These are phyloP conservation scores for Flueggea neowawraea DNA, from an alignment of 441 rosid genomes.

Conservation along the genomic window DNA sequence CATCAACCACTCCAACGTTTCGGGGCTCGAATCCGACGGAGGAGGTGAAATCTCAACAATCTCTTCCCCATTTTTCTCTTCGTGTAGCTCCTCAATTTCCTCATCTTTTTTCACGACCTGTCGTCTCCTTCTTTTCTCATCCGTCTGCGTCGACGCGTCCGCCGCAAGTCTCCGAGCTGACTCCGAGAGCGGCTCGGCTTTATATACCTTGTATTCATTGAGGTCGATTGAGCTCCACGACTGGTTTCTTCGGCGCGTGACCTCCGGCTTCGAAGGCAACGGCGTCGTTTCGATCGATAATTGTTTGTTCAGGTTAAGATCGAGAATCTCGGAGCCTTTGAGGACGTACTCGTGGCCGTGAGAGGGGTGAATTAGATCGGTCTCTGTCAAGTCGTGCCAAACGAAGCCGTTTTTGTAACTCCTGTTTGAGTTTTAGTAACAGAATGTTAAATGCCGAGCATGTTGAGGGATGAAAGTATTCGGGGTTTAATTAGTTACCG, in stretches of 20 bases:
- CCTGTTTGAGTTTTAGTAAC: conserved; percentile 30
- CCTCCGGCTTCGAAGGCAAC: conserved; percentile 36
- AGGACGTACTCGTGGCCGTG: conserved; percentile 86
- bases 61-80: conserved; percentile 54
- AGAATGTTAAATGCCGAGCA: background rate
- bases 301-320: conserved; percentile 31
- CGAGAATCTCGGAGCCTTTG: conserved; percentile 85
- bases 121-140: conserved; percentile 56
- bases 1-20: conserved; percentile 79
- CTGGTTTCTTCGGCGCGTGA: conserved; percentile 65
- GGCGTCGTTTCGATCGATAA: conserved; percentile 39
- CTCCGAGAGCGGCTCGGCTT: conserved; percentile 52
- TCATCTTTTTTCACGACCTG: conserved; percentile 30
- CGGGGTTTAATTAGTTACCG: conserved; percentile 29
- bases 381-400: conserved; percentile 85
- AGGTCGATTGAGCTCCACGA: conserved; percentile 52
- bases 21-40: conserved; percentile 94
- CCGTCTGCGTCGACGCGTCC: conserved; percentile 91
- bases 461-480: conserved; percentile 6
- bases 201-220: conserved; percentile 80
- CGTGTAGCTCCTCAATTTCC: conserved; percentile 21
- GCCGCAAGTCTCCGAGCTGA: conserved; percentile 57
- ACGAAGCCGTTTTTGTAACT: conserved; percentile 90
- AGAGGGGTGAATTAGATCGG: conserved; percentile 72
- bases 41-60: conserved; percentile 86